Evolutionary conservation across 805 yeast genomes (phyloP), one percentile per base, ranked within the genome.

Genomic region (Limtongozyma cylindracea): DNA sequence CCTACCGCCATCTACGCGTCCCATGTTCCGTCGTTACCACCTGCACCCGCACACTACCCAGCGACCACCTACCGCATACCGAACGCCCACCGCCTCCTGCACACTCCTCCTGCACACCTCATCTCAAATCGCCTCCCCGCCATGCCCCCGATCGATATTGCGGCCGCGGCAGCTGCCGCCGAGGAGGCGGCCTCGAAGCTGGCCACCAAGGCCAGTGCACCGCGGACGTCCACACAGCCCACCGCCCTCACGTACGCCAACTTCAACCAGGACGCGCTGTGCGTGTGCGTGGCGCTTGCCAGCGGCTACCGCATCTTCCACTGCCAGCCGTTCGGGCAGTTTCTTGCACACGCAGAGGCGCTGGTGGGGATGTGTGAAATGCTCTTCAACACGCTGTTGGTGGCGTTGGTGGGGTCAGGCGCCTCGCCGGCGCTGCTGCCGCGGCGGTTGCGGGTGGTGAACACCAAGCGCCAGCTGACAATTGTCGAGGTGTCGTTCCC

Each of bases 261-360:
- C 2, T 80, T 82, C 58, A 84, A 88, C 46, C 98, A 84, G 53
- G 94, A 84, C 46, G 68, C 68, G 27, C 56, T 56, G 38, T 77
- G 94, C 43, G 55, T 80, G 10, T 71, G 88, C 1, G 63, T 71
- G 2, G 88, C 91, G 2, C 55, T 70, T 5, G 55, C 56, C 19
- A 48, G 49, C 19, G 64, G 72, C 8, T 68, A 74, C 39, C 60
- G 60, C 32, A 73, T 84, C 21, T 84, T 60, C 53, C 76, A 76
- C 37, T 80, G 82, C 82, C 11, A 8, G 10, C 38, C 42, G 6
- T 35, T 39, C 20, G 38, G 38, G 17, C 41, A 43, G 21, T 43
- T 52, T 13, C 28, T 47, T 33, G 25, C 47, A 41, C 25, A 34
- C 36, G 19, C 34, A 37, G 17, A 42, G 23, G 69, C 67, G 21